Conservation (phyloP, 192 early-diverging fungal genomes). For the Oehlia diaphana region DNA sequence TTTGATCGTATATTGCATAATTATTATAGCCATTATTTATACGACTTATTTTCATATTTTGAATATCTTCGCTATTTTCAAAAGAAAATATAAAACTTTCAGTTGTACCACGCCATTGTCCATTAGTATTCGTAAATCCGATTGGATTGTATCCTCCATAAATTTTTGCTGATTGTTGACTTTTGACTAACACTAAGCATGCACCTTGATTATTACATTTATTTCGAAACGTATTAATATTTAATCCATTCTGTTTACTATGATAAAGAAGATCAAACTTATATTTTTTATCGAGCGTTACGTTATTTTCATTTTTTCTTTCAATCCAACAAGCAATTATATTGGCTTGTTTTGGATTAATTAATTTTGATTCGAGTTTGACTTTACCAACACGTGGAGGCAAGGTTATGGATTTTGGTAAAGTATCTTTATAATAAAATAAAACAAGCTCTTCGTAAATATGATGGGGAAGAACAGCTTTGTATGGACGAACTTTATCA, state of each 20-base stretch:
- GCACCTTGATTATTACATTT: too few species aligned
- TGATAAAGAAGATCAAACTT: constrained; percentile 12
- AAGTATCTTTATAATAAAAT: too few species aligned
- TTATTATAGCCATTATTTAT: too few species aligned
- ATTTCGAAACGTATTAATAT: too few species aligned
- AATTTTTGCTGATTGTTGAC: too few species aligned
- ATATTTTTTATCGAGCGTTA: neutral
- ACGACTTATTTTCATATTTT: too few species aligned
- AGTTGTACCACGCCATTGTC: too few species aligned
- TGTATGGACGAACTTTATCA: constrained; percentile 4
- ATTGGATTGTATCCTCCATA: neutral
- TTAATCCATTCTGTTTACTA: constrained; percentile 1
- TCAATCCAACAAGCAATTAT: constrained; percentile 5
- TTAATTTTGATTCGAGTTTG: neutral
- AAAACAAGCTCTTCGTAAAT: neutral
- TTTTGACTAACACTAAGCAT: too few species aligned
- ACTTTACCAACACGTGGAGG: too few species aligned
- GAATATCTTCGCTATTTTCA: too few species aligned
- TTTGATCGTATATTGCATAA: neutral
- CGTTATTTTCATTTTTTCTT: neutral
- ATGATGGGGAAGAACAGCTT: neutral
- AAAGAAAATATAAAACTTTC: too few species aligned
- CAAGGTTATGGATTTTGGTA: too few species aligned
- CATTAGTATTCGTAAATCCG: neutral
- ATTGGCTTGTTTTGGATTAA: neutral